Base-by-base conservation (phyloP, 805 yeast genomes). In the Hanseniaspora meyeri region DNA sequence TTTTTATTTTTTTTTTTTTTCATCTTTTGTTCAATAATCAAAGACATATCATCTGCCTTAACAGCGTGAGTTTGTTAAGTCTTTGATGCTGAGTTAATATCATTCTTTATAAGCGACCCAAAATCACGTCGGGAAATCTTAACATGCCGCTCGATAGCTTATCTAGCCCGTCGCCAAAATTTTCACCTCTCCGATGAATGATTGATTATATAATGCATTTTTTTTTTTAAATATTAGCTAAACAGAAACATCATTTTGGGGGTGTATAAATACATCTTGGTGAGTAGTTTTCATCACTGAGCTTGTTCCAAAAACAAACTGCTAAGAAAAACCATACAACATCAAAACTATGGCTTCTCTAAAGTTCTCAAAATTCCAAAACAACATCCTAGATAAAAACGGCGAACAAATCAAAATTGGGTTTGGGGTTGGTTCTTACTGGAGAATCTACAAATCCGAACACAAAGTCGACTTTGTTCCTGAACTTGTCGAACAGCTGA, bases 371-470 rank as follows among this genome's bases (percentile, higher is more conserved):
- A 53, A 53, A 11, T 46, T 46, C 11, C 57, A 53, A 39, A 45
- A 46, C 39, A 53, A 53, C 34, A 53, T 53, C 6, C n/a, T 53
- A 5, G 57, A 53, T 38, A 53, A 53, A 32, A 31, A 38, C n/a
- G 51, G 51, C n/a, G 17, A 46, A 19, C 57, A 43, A 39, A 53
- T 53, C 37, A 39, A 53, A 27, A 46, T 75, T 20, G 79, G 71
- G 3, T 75, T 68, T 60, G 80, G 80, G 20, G 65, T 74, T 4
- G 72, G 72, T 9, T 74, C 78, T 49, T 72, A 72, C 59, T 75
- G 79, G 79, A 71, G 69, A 62, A 66, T 63, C n/a, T 59, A 61
- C 19, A 67, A 67, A 57, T 51, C 61, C 3, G 46, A 62, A 8
- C 64, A 63, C 27, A 64, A 64, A 2, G 47, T 51, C 12, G 61